Conservation (phyloP, 257 asterid genomes). For the Pogostemon cablin region DNA sequence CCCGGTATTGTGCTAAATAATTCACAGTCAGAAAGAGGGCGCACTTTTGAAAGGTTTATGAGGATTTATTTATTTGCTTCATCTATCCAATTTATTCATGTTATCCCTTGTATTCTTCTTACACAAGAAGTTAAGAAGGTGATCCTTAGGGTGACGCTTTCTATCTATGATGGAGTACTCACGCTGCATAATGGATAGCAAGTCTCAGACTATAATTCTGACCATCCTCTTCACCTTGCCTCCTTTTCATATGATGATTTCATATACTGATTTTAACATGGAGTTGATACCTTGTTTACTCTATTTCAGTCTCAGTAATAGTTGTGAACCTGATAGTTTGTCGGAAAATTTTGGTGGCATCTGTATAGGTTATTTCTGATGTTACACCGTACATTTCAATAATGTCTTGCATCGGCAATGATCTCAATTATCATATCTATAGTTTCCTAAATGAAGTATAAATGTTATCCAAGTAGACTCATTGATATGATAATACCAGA, state of each 20-base stretch:
- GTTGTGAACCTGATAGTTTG: no score
- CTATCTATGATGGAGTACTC: no score
- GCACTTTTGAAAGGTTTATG: conserved; percentile 70
- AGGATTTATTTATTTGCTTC: conserved; percentile 27
- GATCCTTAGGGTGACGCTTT: neutral
- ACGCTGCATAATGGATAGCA: neutral
- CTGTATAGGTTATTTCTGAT: no score
- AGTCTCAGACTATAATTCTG: no score
- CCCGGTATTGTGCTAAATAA: conserved; percentile 66
- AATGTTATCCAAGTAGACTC: no score
- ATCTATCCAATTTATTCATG: conserved; percentile 17
- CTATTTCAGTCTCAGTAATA: neutral
- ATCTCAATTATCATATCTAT: no score
- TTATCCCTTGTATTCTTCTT: conserved; percentile 24
- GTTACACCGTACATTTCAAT: no score
- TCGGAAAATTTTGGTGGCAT: no score
- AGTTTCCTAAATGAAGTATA: no score
- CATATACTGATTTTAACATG: neutral
- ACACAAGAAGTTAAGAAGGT: conserved; percentile 9
- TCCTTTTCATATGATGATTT: neutral
- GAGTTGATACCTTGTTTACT: neutral
- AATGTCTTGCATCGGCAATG: no score
- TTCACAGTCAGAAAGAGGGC: conserved; percentile 67
- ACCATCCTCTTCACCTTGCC: no score
- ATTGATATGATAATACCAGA: no score